These are phyloP conservation scores for Fraxinus baroniana DNA, from an alignment of 305 asterid species.

Conservation along the genomic window DNA sequence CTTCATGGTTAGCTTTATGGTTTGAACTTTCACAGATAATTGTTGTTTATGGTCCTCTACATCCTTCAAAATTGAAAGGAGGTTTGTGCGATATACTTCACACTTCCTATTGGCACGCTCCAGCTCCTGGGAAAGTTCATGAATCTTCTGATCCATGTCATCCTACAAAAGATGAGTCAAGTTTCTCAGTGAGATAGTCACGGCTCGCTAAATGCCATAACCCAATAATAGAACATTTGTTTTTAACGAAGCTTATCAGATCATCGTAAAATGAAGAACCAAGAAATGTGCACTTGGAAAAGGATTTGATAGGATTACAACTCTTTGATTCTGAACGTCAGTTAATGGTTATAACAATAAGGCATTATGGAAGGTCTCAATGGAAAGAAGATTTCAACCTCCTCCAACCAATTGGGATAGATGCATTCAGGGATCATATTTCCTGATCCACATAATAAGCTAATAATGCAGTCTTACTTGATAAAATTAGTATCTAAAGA, in stretches of 20 bases:
- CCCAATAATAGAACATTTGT: not conserved
- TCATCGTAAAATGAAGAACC: not conserved
- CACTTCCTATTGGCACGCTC: slow-evolving; percentile 68
- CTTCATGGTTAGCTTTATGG: slow-evolving; percentile 72
- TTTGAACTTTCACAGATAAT: slow-evolving; percentile 66
- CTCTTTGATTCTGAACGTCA: not conserved
- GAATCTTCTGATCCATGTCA: slow-evolving; percentile 73
- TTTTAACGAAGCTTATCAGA: not conserved
- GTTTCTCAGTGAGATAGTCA: not conserved
- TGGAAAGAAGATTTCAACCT: not conserved
- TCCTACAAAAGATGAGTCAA: slow-evolving; percentile 41
- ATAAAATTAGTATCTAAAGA: not conserved
- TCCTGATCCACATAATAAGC: not conserved
- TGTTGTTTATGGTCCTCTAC: slow-evolving; percentile 84
- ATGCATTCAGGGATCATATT: not conserved
- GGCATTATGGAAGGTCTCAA: not conserved
- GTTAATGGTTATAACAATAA: not conserved
- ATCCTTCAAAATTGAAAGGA: slow-evolving; percentile 77
- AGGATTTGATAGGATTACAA: not conserved
- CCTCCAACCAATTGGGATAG: not conserved
- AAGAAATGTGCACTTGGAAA: not conserved
- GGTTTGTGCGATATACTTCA: slow-evolving; percentile 74
- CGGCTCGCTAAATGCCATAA: not conserved
- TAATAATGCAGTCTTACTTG: not conserved
- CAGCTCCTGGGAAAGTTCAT: slow-evolving; percentile 57